Evolutionary conservation across 306 rosid species (phyloP), one percentile per base, ranked within the genome.

Genomic region (Arachis hypogaea): DNA sequence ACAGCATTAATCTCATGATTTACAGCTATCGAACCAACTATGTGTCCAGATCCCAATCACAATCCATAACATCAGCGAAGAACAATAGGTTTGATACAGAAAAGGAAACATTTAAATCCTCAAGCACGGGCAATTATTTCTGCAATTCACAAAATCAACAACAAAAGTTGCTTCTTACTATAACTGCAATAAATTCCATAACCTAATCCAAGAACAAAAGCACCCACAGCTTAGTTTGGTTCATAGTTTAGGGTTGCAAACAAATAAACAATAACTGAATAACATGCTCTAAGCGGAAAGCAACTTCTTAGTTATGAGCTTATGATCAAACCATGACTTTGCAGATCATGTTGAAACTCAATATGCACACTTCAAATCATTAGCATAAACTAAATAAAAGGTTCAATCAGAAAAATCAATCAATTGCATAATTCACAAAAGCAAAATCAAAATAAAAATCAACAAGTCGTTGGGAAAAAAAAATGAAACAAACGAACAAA

Each of bases 31-130:
- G 29, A 7, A 14, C 49, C 59, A 72, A 30, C 59, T 33, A 59
- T 57, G 28, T 6, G 18, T 72, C 9, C 18, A 72, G 16, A 45
- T 73, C 9, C 66, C 80, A 54, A 69, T 69, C 16, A 22, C 28
- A 22, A 73, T 33, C 7, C 61, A 14, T 55, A 3, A 52, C 57
- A 40, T 55, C 28, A 16, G 14, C 7, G 28, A 52, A 52, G 58
- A 52, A 52, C 28, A n/a, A 52, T n/a, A 52, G 8, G 7, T 3
- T 5, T 0, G 2, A 3, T n/a, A n/a, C 5, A 1, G 3, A 6
- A n/a, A n/a, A 51, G 6, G 6, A 12, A 11, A 12, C 6, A 1
- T 12, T 3, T 11, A 3, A 47, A n/a, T 11, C 57, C n/a, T n/a
- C 22, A 51, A 12, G 6, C 2, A 51, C 28, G n/a, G 5, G 6